Base-by-base conservation (phyloP, 139 green algal species). In the Astrephomene gubernaculifera region DNA sequence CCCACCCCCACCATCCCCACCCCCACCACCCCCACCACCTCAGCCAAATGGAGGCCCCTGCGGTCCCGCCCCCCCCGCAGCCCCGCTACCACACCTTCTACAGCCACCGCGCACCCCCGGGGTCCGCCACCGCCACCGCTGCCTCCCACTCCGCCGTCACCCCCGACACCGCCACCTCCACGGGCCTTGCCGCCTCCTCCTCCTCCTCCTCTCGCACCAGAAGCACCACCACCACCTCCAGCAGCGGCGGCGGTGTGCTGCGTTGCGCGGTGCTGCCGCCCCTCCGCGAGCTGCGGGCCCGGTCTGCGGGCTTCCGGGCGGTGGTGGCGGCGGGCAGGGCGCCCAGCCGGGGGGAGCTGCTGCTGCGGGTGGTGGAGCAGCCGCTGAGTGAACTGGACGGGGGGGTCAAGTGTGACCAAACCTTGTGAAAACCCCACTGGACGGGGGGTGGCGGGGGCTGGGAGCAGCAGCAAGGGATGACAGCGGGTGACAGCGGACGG, bases 231-330 rank as follows among this genome's bases (percentile, higher is more conserved):
- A n/a, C n/a, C n/a, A n/a, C n/a, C n/a, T n/a, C n/a, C n/a, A n/a
- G n/a, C n/a, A n/a, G n/a, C n/a, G n/a, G 21, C 31, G 27, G 75
- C 1, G 63, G 17, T 33, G 78, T 84, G 31, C 27, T 84, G 33
- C 78, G 78, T 14, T 84, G 67, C 44, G 78, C 78, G n/a, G 78
- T 84, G 60, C 78, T 84, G 60, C 78, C 78, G 78, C 78, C 78
- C 19, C 61, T 84, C 31, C 31, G 43, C 21, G 24, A 31, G 44
- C 78, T 84, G 78, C 63, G 38, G 43, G 43, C 43, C 43, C 2
- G 24, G 14, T 75, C 63, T 22, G 61, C 78, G 4, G 78, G 78
- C n/a, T 84, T 64, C 21, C 43, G 5, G 36, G 61, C 78, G 2
- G 4, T 19, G 31, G 17, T 84, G 78, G 78, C 63, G 41, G 31